These are phyloP conservation scores for Dalbergia cultrata DNA, from an alignment of 306 rosid species.

Conservation along the genomic window DNA sequence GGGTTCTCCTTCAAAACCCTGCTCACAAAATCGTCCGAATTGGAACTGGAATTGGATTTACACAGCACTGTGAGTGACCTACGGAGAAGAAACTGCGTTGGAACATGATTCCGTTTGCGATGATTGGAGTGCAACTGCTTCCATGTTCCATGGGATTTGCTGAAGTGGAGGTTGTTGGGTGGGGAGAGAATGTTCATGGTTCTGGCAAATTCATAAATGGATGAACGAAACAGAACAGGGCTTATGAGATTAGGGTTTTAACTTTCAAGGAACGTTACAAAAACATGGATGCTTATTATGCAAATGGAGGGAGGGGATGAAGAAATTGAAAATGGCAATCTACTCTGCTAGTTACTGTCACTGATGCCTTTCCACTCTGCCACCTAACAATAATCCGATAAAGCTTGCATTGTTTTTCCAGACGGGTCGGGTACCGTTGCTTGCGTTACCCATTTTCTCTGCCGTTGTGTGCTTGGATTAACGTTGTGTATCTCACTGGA, in stretches of 20 bases:
- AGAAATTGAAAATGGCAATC: constrained; percentile 22
- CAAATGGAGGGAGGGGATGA: not conserved
- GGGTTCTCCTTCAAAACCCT: constrained; percentile 91
- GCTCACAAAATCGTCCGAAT: constrained; percentile 74
- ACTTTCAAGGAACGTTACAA: not conserved
- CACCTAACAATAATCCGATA: constrained; percentile 39
- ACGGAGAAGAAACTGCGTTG: constrained; percentile 43
- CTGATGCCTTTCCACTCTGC: not conserved
- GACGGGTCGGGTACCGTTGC: constrained; percentile 20
- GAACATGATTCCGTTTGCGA: constrained; percentile 41
- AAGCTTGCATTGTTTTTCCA: not conserved
- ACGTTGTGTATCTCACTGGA: no score
- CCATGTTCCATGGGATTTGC: constrained; percentile 51
- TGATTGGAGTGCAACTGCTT: constrained; percentile 49
- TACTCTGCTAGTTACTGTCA: not conserved
- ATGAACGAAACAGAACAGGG: not conserved
- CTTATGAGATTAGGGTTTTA: constrained; percentile 44
- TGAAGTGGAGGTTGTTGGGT: constrained; percentile 61
- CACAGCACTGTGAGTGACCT: constrained; percentile 61
- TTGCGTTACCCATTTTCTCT: not conserved
- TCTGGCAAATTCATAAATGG: constrained; percentile 42
- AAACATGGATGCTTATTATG: not conserved
- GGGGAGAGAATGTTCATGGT: constrained; percentile 69
- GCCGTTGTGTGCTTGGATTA: no score
- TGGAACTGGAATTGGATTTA: constrained; percentile 55